Conservation (phyloP, 768 basidiomycete species). For the Coprinopsis cinerea region DNA sequence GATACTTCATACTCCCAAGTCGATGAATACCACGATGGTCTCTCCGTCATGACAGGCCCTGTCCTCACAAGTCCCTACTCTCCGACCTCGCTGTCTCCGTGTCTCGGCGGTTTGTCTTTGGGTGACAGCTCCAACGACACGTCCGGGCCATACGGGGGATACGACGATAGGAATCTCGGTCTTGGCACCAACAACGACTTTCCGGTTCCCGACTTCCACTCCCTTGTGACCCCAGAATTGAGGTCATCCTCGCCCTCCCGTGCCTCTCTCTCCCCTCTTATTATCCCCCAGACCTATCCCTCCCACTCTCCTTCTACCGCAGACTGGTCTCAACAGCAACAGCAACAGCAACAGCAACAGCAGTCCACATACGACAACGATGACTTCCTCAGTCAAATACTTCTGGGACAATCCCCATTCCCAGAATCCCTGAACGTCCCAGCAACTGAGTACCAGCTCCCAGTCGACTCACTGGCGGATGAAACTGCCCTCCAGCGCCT, state of each 20-base stretch:
- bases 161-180: background rate
- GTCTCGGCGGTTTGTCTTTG: background rate
- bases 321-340: too few species aligned
- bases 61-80: background rate
- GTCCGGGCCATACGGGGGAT: background rate
- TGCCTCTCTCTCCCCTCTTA: background rate
- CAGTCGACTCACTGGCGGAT: background rate
- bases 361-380: background rate
- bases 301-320: too few species aligned
- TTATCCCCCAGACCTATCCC: background rate
- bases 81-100: background rate
- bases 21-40: background rate
- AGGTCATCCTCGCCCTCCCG: background rate
- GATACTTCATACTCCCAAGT: background rate
- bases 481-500: constrained; percentile 1
- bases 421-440: background rate
- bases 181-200: too few species aligned
- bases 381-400: too few species aligned
- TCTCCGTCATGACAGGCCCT: background rate
- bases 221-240: background rate
- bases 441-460: background rate
- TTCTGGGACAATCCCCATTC: too few species aligned
- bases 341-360: background rate
- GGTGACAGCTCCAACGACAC: background rate
- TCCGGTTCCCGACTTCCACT: too few species aligned